Evolutionary conservation across 2,329 filamentous ascomycete genomes (phyloP).

Genomic region (Cladosporium sp.): DNA sequence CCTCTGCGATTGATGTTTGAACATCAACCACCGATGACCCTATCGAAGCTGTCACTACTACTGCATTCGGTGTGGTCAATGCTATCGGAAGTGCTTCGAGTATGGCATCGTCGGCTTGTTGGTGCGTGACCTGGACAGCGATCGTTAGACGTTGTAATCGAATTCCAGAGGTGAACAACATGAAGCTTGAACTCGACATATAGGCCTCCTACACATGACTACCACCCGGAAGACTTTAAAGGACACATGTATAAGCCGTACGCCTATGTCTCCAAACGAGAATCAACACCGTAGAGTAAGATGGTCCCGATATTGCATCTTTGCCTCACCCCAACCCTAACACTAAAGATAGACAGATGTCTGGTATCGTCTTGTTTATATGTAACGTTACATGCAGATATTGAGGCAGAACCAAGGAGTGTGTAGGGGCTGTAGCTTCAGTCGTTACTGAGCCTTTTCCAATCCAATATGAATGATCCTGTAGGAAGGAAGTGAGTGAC

Average conservation of each 20-base stretch:
- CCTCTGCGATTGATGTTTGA: no score
- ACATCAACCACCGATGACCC: no score
- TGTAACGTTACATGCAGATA: background rate
- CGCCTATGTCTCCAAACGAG: no score
- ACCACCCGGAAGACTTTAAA: background rate
- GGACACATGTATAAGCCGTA: background rate
- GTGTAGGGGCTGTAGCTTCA: no score
- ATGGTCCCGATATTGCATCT: background rate
- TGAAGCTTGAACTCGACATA: background rate
- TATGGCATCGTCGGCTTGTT: background rate
- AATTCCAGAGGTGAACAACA: background rate
- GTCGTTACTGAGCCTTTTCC: no score
- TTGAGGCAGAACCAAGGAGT: no score
- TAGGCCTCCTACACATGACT: background rate
- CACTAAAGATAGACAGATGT: background rate
- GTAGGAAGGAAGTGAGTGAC: no score
- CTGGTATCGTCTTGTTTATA: no score
- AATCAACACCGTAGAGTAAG: background rate
- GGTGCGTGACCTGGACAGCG: background rate
- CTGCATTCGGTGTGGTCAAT: no score
- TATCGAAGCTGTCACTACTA: no score
- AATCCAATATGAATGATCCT: no score
- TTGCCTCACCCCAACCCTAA: background rate
- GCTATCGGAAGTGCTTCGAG: background rate
- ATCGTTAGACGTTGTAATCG: background rate